Evolutionary conservation across 176 grass and related monocot species (phyloP).

Genomic region (Triticum aestivum): DNA sequence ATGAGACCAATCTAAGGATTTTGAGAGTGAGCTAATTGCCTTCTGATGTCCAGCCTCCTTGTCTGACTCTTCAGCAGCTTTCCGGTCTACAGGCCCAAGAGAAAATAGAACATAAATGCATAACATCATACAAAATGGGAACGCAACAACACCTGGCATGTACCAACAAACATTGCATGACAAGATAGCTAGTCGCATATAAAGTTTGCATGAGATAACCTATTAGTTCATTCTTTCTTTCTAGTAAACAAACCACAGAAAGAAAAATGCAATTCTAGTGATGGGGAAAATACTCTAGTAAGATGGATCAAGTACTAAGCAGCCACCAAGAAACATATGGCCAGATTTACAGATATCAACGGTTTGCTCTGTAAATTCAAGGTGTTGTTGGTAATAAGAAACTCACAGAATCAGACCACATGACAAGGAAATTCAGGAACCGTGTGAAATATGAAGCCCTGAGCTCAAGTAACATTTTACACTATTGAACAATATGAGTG

Average conservation of each 20-base stretch:
- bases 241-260: not conserved
- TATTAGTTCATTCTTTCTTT: not conserved
- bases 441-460: not conserved
- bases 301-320: not conserved
- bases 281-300: not conserved
- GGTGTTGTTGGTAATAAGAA: not conserved
- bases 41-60: slow-evolving; percentile 78
- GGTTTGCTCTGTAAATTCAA: not conserved
- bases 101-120: slow-evolving; percentile 16
- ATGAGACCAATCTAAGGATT: slow-evolving; percentile 65
- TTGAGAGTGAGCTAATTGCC: slow-evolving; percentile 68
- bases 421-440: not conserved
- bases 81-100: slow-evolving; percentile 55
- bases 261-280: not conserved
- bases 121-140: not conserved
- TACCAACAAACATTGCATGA: not conserved
- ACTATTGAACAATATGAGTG: too few species aligned
- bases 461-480: not conserved
- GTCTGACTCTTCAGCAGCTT: slow-evolving; percentile 67
- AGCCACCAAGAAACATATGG: not conserved
- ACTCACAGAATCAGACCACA: not conserved
- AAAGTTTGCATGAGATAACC: not conserved
- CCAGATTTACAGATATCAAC: not conserved
- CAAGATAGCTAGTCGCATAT: not conserved
- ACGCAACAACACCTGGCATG: not conserved